Percentiles rank a stretch among this genome's conserved stretches.
Evolutionary conservation across 306 rosid genomes (phyloP).

Genomic region (Quercus bicolor): DNA sequence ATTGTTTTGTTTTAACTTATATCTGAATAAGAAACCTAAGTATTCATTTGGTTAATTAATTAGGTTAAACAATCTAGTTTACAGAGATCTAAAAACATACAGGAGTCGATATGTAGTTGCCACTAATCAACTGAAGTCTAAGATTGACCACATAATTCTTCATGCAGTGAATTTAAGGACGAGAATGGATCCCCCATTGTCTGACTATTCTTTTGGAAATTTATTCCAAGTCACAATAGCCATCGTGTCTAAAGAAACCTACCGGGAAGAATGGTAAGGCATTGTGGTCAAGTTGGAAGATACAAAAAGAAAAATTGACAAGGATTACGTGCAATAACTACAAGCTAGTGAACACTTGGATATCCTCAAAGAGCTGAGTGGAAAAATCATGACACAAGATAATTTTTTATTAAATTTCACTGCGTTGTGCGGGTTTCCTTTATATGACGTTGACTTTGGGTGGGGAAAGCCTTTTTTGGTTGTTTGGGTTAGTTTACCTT

Average conservation of each 20-base stretch:
- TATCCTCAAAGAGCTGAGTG: neutral
- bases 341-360: neutral
- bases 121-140: neutral
- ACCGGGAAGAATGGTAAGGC: neutral
- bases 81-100: too few relatives aligned
- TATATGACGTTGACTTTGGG: slow-evolving; percentile 37
- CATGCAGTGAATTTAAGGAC: slow-evolving; percentile 16
- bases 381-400: neutral
- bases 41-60: too few relatives aligned
- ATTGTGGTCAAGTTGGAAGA: neutral
- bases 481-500: slow-evolving; percentile 6
- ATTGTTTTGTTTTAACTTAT: too few relatives aligned
- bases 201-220: neutral
- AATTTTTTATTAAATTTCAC: neutral
- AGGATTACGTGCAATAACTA: neutral
- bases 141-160: neutral
- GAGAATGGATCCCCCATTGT: neutral
- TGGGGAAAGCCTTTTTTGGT: slow-evolving; percentile 24
- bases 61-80: too few relatives aligned
- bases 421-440: neutral
- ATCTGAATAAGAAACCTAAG: too few relatives aligned
- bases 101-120: neutral
- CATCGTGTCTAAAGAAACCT: neutral
- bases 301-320: neutral
- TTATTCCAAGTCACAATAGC: neutral